Evolutionary conservation across 805 yeast genomes (phyloP).

Genomic region (Alloascoidea africana): DNA sequence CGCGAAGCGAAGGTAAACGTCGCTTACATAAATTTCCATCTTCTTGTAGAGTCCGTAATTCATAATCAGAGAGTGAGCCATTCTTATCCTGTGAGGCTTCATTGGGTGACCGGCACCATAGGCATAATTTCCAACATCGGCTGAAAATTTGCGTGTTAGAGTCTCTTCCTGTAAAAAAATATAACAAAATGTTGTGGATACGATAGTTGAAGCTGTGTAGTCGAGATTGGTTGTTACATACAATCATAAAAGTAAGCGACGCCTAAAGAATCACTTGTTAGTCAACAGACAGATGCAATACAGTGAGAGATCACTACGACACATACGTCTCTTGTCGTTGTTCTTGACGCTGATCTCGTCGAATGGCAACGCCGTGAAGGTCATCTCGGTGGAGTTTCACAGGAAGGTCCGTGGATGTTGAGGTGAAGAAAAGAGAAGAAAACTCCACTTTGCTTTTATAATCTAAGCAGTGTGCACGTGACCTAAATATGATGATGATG

Average conservation of each 20-base stretch:
- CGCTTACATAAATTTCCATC: slow-evolving; percentile 71
- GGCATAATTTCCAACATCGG: slow-evolving; percentile 95
- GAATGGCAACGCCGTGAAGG: slow-evolving; percentile 41
- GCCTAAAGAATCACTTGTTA: no score
- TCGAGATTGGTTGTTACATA: slow-evolving; percentile 11
- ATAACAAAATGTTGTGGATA: slow-evolving; percentile 25
- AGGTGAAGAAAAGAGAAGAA: no score
- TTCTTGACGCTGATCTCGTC: slow-evolving; percentile 45
- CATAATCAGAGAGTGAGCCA: slow-evolving; percentile 96
- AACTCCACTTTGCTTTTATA: no score
- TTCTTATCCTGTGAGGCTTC: slow-evolving; percentile 98
- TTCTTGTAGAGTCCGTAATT: slow-evolving; percentile 91
- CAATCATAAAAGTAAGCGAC: slow-evolving; percentile 72
- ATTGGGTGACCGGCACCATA: slow-evolving; percentile 98
- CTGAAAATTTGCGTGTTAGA: slow-evolving; percentile 10
- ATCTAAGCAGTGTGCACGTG: no score
- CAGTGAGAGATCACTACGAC: no score
- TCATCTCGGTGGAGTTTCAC: no score
- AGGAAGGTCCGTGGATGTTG: no score
- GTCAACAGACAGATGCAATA: no score
- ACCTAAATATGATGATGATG: no score
- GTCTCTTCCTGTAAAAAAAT: slow-evolving; percentile 16
- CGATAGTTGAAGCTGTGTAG: no score
- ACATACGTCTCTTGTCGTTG: slow-evolving; percentile 32
- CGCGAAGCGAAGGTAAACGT: not conserved